Conservation (phyloP, 805 yeast genomes). For the Tetrapisispora namnaoensis region DNA sequence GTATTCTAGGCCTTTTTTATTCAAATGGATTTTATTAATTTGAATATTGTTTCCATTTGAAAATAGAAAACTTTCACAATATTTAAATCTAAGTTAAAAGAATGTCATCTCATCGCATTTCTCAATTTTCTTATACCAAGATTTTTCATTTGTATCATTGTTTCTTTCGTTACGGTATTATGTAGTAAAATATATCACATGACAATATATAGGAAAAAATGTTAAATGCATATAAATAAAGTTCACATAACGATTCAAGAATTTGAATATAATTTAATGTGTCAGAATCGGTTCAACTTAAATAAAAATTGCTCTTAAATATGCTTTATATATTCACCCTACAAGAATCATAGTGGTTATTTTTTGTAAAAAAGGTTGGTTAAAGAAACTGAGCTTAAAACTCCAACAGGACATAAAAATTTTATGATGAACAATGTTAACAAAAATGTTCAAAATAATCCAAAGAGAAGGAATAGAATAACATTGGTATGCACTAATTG, state of each 20-base stretch:
- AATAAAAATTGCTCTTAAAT: no score
- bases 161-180: not conserved
- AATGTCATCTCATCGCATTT: not conserved
- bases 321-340: no score
- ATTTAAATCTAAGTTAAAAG: not conserved
- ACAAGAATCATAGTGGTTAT: no score
- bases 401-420: not conserved
- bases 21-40: no score
- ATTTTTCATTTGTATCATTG: not conserved
- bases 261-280: no score
- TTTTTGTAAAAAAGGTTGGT: no score
- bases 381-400: no score
- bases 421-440: not conserved
- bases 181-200: not conserved
- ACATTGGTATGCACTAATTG: conserved; percentile 28
- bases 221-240: no score
- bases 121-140: not conserved
- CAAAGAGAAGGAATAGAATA: conserved; percentile 16
- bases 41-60: no score
- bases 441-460: not conserved
- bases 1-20: no score
- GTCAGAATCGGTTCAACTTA: no score
- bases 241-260: no score
- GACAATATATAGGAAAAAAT: not conserved
- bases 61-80: not conserved